Conservation (phyloP, 257 asterid species). For the Penstemon newberryi region DNA sequence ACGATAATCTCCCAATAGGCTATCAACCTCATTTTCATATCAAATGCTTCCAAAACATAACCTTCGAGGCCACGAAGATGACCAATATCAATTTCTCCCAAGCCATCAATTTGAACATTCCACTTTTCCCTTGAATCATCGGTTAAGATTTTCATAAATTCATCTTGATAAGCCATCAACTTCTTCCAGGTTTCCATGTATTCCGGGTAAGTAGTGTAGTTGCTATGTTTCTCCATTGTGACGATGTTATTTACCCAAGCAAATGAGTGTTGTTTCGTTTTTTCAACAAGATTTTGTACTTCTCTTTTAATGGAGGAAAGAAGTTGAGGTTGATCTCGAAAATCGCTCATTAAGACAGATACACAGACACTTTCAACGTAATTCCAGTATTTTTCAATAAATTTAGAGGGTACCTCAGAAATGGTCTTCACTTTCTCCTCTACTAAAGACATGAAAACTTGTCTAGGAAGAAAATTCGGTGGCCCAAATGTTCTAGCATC, state of each 20-base stretch:
- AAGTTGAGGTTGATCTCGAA: constrained; percentile 33
- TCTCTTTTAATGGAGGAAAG: constrained; percentile 12
- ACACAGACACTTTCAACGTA: constrained; percentile 29
- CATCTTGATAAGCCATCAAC: constrained; percentile 16
- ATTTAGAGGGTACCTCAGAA: constrained; percentile 21
- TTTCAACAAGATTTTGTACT: too few species aligned
- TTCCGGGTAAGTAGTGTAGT: too few species aligned
- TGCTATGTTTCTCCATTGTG: too few species aligned
- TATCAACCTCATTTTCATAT: constrained; percentile 3
- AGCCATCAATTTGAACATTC: constrained; percentile 13
- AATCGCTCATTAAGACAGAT: constrained; percentile 29
- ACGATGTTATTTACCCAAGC: too few species aligned
- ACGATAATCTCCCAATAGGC: constrained; percentile 32
- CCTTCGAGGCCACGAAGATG: background rate
- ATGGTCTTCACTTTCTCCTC: constrained; percentile 30
- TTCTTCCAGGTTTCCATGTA: constrained; percentile 7
- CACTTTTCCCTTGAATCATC: background rate
- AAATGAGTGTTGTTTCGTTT: too few species aligned
- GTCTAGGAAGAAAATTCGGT: constrained; percentile 38
- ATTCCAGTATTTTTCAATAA: constrained; percentile 32
- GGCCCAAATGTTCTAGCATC: constrained; percentile 34
- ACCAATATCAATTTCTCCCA: constrained; percentile 12
- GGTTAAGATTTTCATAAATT: constrained; percentile 11
- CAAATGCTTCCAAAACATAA: background rate
- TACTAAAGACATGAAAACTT: constrained; percentile 29